A percentile compares a stretch with the other conserved stretches of the same genome.
Conservation (phyloP, 176 grass and related monocot genomes). For the sorghum (Sorghum bicolor) region Sorghum_bicolor_NCBIv3 NC_012873.2:61793001-61793500, state of each 20-base stretch:
- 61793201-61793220: background rate
- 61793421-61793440: background rate
- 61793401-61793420: background rate
- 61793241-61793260: background rate
- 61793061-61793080: conserved; percentile 19
- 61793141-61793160: conserved; percentile 3
- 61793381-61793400: background rate
- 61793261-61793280: conserved; percentile 23
- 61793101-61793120: background rate
- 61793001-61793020: conserved; percentile 74
- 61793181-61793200: conserved; percentile 10
- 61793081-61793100: background rate
- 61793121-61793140: background rate
- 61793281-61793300: background rate
- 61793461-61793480: background rate
- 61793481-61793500: background rate
- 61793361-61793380: background rate
- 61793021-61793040: conserved; percentile 70
- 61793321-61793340: background rate
- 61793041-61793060: background rate
- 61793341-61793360: background rate
- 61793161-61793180: conserved; percentile 9
- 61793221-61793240: conserved; percentile 3
- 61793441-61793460: background rate
- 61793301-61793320: background rate